Evolutionary conservation across 306 rosid species (phyloP).

Genomic region (Rosa lucieae): DNA sequence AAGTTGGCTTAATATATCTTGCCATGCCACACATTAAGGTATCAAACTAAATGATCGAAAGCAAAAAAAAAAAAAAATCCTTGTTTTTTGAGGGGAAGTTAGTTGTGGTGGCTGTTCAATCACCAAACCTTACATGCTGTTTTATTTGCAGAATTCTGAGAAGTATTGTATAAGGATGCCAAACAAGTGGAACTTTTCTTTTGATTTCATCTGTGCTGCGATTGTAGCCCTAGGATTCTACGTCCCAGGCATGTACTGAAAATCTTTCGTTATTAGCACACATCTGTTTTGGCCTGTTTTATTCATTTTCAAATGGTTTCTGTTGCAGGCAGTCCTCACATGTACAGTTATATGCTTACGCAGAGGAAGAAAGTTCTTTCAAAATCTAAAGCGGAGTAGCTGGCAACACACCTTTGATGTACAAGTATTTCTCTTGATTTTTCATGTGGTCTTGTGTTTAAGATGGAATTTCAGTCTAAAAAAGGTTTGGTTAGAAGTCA

Average conservation of each 20-base stretch:
- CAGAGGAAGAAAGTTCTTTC: slow-evolving; percentile 78
- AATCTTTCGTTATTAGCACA: slow-evolving; percentile 18
- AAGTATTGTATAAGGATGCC: slow-evolving; percentile 78
- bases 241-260: slow-evolving; percentile 57
- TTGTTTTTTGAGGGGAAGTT: background rate
- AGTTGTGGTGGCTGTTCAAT: background rate
- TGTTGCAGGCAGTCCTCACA: slow-evolving; percentile 71
- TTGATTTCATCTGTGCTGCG: slow-evolving; percentile 60
- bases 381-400: slow-evolving; percentile 56
- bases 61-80: too few relatives aligned
- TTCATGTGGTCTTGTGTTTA: slow-evolving; percentile 16
- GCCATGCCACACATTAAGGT: slow-evolving; percentile 79
- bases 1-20: slow-evolving; percentile 63
- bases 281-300: too few relatives aligned
- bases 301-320: slow-evolving; percentile 15
- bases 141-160: slow-evolving; percentile 56
- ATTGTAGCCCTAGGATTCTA: slow-evolving; percentile 50
- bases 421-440: slow-evolving; percentile 10
- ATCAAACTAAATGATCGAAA: slow-evolving; percentile 12
- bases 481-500: background rate
- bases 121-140: slow-evolving; percentile 5
- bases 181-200: slow-evolving; percentile 80
- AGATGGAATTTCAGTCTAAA: background rate
- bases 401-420: slow-evolving; percentile 12
- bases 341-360: slow-evolving; percentile 70